Base-by-base conservation (phyloP, 768 basidiomycete species). In the Chlorophyllum brunneum region DNA sequence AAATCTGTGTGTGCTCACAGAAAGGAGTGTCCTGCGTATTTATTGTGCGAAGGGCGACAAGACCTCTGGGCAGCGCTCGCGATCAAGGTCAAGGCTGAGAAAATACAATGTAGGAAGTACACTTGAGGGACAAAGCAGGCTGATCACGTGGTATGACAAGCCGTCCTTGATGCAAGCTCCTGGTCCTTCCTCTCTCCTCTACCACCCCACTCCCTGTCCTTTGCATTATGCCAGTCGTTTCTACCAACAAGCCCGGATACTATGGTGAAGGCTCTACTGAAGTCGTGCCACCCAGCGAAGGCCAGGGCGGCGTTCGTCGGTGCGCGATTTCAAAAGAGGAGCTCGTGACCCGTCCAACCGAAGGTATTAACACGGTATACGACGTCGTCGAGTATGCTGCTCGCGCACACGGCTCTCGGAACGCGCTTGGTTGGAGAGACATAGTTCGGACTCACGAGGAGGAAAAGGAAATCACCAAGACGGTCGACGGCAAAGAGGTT, bases 391-490 rank as follows among this genome's bases (percentile, higher is more conserved):
- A 75, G 3, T 87, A 92, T 59, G 79, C 84, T 9, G 85, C 86
- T 0, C 80, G 86, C 15, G 86, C 81, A 0, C 86, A 92, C 59
- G 88, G 88, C 2, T 73, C 74, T 2, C 83, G 86, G 59, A 76
- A 88, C 4, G 92, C 89, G 0, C 65, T 91, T 5, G 95, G 94
- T 0, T 87, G 82, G 76, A 75, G 97, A 29, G 88, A 91, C 50
- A 60, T 94, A 27, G 62, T 90, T 48, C 63, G 73, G 5, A 71
- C 84, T 20, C 74, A 92, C 63, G 83, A 91, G 61, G 95, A 98
- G 70, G 86, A 85, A 65, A 98, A 97, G 73, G 83, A 92, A 61
- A 81, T 98, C 29, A 86, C 79, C 64, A 95, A 93, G 76, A 71
- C 75, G 26, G 82, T 94, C 37, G 85, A 77, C 4, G 95, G 95